Evolutionary conservation across 495 filamentous ascomycete genomes (phyloP).

Genomic region (Pyrenula massariospora): DNA sequence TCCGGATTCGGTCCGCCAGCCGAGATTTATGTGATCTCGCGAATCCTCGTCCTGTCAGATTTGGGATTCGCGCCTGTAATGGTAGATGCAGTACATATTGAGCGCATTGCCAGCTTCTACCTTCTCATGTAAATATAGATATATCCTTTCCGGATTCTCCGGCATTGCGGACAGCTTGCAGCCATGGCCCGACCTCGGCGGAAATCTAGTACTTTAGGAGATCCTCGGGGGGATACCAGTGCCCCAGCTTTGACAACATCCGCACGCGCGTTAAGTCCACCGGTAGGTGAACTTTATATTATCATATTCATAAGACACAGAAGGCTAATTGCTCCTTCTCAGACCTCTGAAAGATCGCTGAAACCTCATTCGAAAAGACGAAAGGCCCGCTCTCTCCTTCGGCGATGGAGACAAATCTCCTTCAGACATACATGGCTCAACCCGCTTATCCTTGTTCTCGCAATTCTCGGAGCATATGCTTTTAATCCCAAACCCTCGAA

Average conservation of each 20-base stretch:
- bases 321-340: neutral
- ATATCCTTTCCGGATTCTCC: neutral
- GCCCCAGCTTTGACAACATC: slow-evolving; percentile 40
- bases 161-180: neutral
- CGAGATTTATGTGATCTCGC: neutral
- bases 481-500: slow-evolving; percentile 73
- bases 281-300: slow-evolving; percentile 3
- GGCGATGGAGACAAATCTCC: slow-evolving; percentile 52
- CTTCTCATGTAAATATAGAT: no score
- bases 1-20: no score
- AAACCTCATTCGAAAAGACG: slow-evolving; percentile 36
- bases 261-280: slow-evolving; percentile 27
- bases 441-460: slow-evolving; percentile 56
- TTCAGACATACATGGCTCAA: slow-evolving; percentile 71
- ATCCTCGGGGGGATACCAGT: slow-evolving; percentile 40
- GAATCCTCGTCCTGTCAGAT: neutral
- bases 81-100: no score
- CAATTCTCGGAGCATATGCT: slow-evolving; percentile 57
- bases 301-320: slow-evolving; percentile 3
- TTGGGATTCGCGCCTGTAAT: neutral
- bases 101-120: no score
- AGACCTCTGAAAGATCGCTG: slow-evolving; percentile 15
- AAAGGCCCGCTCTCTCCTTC: slow-evolving; percentile 46
- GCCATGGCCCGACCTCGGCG: slow-evolving; percentile 32
- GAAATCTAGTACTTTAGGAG: slow-evolving; percentile 36